Conservation (phyloP, 495 filamentous ascomycete genomes). For the Acidomyces sp. region DNA sequence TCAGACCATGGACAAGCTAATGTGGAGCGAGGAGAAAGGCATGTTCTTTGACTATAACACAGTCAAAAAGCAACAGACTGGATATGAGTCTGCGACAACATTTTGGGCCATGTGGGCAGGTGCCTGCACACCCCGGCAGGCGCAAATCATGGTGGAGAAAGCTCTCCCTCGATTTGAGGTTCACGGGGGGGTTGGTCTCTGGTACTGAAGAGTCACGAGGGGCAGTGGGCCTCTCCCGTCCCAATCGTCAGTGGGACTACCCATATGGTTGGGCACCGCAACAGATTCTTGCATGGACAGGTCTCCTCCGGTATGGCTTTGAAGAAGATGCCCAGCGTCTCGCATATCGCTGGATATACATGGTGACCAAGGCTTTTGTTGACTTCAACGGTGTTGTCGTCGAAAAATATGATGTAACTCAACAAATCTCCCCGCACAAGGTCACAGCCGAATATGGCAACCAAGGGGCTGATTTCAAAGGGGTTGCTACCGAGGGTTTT, state of each 20-base stretch:
- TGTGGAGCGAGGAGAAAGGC: conserved; percentile 79
- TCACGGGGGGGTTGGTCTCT: conserved; percentile 74
- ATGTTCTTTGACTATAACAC: conserved; percentile 98
- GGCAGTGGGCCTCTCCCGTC: conserved; percentile 59
- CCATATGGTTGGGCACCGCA: conserved; percentile 97
- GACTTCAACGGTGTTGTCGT: conserved; percentile 97
- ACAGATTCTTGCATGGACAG: conserved; percentile 95
- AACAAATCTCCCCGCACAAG: conserved; percentile 72
- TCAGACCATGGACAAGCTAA: conserved; percentile 67
- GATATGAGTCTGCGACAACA: conserved; percentile 77
- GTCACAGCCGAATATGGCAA: conserved; percentile 97
- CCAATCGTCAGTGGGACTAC: conserved; percentile 96
- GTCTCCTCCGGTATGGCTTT: conserved; percentile 79
- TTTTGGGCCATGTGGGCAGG: conserved; percentile 98
- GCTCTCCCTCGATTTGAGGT: conserved; percentile 77
- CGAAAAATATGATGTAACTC: conserved; percentile 95
- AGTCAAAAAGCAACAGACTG: conserved; percentile 56
- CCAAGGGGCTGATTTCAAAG: conserved; percentile 85
- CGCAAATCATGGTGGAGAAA: conserved; percentile 56
- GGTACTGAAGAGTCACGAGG: conserved; percentile 81
- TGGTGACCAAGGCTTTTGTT: conserved; percentile 93
- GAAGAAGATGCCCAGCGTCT: conserved; percentile 75
- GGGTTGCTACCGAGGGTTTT: conserved; percentile 88
- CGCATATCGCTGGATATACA: conserved; percentile 90
- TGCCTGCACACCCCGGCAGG: conserved; percentile 64